Evolutionary conservation across 169 alveolate genomes (phyloP), one percentile per base, ranked within the genome.

Genomic region (Amoebophrya sp.): DNA sequence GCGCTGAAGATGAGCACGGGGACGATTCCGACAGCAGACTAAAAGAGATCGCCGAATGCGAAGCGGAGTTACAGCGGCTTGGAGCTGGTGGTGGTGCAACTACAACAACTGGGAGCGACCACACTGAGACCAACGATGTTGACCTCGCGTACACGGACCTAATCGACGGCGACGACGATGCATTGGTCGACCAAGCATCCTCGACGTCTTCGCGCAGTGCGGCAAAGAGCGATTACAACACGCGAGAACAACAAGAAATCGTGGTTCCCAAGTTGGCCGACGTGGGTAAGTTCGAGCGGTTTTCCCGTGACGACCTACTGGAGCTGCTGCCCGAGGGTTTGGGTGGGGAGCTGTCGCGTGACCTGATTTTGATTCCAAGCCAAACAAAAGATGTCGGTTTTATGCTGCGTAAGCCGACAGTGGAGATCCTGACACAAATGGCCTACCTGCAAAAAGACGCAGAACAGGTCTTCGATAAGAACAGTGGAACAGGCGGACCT

Each of bases 311-410:
- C 66, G 77, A 90, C 29, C 93, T 92, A 35, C 47, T 90, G 88
- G 93, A 92, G 55, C 90, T 92, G 83, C 39, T 92, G n/a, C 94
- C 94, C 1, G 94, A 92, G 88, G 94, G 94, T 33, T 77, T 92
- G 41, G 77, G 92, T 40, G 94, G 94, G 7, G 93, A 90, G 77
- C 77, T 90, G 40, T 39, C 91, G 0, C 35, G 92, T 0, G 94
- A 92, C 35, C 33, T 92, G 54, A 83, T 41, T 41, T 23, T 92
- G 89, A 47, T 92, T 77, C 77, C 91, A 0, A 77, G 91, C 55
- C 77, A 32, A n/a, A 41, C 91, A 14, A 89, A 77, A 25, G 91
- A 90, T 39, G 53, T 92, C 53, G 94, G 94, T 1, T 40, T 92
- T 25, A 92, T 92, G 94, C 89, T 92, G 38, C 91, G 94, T 38